A percentile compares a stretch with the other conserved stretches of the same genome.
These are phyloP conservation scores for Delitschia confertaspora DNA, from an alignment of 495 filamentous ascomycete species.

Conservation along the genomic window DNA sequence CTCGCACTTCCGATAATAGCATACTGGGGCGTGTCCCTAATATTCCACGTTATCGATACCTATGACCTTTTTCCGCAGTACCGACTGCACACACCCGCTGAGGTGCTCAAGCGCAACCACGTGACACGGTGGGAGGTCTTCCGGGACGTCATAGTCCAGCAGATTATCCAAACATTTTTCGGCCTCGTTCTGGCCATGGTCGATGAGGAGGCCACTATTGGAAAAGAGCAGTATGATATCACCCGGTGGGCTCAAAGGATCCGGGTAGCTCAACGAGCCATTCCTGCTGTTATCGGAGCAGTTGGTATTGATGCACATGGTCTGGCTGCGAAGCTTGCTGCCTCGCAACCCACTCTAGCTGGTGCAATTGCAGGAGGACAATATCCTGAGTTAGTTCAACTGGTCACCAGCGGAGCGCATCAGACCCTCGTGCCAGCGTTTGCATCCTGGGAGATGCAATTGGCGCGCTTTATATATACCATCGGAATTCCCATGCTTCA, in stretches of 20 bases:
- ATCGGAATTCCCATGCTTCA: constrained; percentile 65
- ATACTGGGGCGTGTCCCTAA: constrained; percentile 79
- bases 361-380: constrained; percentile 62
- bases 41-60: constrained; percentile 79
- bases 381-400: constrained; percentile 50
- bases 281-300: constrained; percentile 49
- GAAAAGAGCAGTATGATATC: constrained; percentile 73
- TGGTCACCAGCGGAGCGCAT: constrained; percentile 20
- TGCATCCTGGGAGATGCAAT: constrained; percentile 65
- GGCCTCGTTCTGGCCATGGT: constrained; percentile 52
- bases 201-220: constrained; percentile 55
- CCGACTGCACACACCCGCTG: constrained; percentile 84
- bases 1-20: constrained; percentile 68
- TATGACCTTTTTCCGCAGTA: constrained; percentile 78
- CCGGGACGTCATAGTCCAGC: constrained; percentile 79
- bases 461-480: constrained; percentile 72
- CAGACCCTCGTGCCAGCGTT: constrained; percentile 32
- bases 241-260: constrained; percentile 72
- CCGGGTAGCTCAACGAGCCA: constrained; percentile 56
- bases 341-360: constrained; percentile 54
- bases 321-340: constrained; percentile 34
- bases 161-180: constrained; percentile 70
- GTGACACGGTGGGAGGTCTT: constrained; percentile 73
- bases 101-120: constrained; percentile 77
- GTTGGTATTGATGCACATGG: constrained; percentile 36